A percentile compares a stretch with the other conserved stretches of the same genome.
These are phyloP conservation scores for Xylaria castorea DNA, from an alignment of 495 filamentous ascomycete species.

Conservation along the genomic window DNA sequence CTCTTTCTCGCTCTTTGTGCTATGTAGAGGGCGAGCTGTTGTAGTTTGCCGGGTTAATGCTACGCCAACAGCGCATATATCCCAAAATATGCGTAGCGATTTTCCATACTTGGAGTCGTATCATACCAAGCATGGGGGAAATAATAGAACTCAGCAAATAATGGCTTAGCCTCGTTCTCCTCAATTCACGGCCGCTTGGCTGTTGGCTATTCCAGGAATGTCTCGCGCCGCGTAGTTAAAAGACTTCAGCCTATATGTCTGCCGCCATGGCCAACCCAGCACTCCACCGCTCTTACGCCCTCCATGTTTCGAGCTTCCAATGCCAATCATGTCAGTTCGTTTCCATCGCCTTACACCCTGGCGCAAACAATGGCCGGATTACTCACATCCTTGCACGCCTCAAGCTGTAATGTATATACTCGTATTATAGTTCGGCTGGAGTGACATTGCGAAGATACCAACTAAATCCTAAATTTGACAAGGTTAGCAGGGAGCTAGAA, in stretches of 20 bases:
- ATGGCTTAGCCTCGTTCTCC: conserved; percentile 2
- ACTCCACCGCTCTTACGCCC: neutral
- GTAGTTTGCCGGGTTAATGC: neutral
- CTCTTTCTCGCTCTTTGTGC: neutral
- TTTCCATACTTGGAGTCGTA: neutral
- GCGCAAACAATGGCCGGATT: neutral
- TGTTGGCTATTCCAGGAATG: neutral
- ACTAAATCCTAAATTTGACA: neutral
- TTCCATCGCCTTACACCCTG: neutral
- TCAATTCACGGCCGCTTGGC: conserved; percentile 1
- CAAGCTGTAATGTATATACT: neutral
- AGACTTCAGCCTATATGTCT: conserved; percentile 24
- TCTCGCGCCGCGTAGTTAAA: conserved; percentile 6
- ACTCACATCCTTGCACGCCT: neutral
- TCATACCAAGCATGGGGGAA: neutral
- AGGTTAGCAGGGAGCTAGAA: neutral
- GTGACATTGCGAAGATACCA: neutral
- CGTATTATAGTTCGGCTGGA: neutral
- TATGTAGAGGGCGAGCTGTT: neutral
- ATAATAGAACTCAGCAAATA: neutral
- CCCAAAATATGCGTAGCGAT: neutral
- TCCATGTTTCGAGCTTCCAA: neutral
- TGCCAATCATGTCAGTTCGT: neutral
- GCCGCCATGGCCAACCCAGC: neutral
- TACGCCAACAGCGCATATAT: neutral